Conservation (phyloP, 768 basidiomycete genomes). For the Boletus bicolor region DNA sequence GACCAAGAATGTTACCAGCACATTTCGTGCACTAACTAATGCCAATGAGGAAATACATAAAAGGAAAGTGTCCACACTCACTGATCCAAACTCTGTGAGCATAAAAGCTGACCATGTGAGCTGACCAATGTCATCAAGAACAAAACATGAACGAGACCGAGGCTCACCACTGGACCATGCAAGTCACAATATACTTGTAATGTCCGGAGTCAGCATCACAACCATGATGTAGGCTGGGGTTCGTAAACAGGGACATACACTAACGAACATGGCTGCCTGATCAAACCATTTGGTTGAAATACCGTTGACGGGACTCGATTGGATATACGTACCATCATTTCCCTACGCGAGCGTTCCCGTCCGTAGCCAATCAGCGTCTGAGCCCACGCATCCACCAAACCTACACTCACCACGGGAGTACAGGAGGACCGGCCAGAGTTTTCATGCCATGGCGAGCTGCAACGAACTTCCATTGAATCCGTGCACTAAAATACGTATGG, state of each 20-base stretch:
- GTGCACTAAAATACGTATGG: neutral
- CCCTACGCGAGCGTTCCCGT: neutral
- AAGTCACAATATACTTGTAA: neutral
- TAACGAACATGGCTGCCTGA: neutral
- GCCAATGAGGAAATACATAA: no score
- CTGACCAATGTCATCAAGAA: neutral
- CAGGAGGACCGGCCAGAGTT: neutral
- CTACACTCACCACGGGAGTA: conserved; percentile 2
- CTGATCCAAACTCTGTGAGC: conserved; percentile 16
- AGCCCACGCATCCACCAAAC: neutral
- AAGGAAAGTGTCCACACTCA: neutral
- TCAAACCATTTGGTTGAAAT: neutral
- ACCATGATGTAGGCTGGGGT: neutral
- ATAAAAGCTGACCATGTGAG: conserved; percentile 3
- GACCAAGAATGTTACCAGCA: neutral
- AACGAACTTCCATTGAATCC: neutral
- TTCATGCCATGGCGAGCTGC: neutral
- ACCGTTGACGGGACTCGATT: neutral
- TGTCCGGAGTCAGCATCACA: neutral
- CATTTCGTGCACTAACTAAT: conserved; percentile 5
- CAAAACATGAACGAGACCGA: accelerated
- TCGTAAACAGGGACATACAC: neutral
- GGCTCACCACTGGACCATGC: conserved; percentile 8
- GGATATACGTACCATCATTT: neutral
- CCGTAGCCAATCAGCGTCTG: neutral